A percentile compares a stretch with the other conserved stretches of the same genome.
Conservation (phyloP, 768 basidiomycete genomes). For the Leucosporidium scottii region DNA sequence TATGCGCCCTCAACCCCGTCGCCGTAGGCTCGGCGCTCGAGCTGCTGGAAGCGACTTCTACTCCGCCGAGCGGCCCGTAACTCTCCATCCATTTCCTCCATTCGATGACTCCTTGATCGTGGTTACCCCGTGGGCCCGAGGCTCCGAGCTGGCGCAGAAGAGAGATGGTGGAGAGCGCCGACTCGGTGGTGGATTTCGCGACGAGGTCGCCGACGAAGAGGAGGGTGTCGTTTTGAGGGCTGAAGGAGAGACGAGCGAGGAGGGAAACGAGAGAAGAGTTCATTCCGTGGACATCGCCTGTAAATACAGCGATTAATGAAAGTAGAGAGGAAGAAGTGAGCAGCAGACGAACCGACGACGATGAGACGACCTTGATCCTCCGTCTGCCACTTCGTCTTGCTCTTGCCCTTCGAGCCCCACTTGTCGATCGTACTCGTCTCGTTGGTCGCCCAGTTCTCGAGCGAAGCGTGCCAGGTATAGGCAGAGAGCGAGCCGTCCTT, state of each 20-base stretch:
- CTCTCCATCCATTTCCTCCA: constrained; percentile 75
- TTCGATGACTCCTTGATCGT: constrained; percentile 84
- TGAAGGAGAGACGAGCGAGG: constrained; percentile 56
- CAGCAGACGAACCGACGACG: constrained; percentile 17
- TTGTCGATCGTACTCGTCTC: too few relatives aligned
- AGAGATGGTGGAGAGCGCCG: constrained; percentile 47
- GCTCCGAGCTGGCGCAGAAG: constrained; percentile 50
- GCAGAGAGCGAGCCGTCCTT: constrained; percentile 16
- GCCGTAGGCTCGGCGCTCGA: neutral
- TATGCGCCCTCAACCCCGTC: neutral
- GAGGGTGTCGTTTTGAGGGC: constrained; percentile 57
- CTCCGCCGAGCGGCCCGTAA: constrained; percentile 10
- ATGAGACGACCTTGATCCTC: constrained; percentile 6
- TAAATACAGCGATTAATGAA: neutral
- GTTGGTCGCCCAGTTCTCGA: neutral
- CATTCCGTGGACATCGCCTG: constrained; percentile 30
- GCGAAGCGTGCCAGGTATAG: constrained; percentile 24
- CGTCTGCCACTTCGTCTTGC: neutral
- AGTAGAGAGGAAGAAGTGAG: neutral
- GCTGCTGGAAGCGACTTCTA: too few relatives aligned
- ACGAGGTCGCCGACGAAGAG: constrained; percentile 79
- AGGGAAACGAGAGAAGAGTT: constrained; percentile 41
- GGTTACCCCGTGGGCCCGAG: constrained; percentile 83
- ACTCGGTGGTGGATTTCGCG: constrained; percentile 57
- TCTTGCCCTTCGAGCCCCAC: too few relatives aligned